Percentiles rank a stretch among this genome's conserved stretches.
Conservation (phyloP, 2,329 filamentous ascomycete species). For the Hymenoscyphus albidus region DNA sequence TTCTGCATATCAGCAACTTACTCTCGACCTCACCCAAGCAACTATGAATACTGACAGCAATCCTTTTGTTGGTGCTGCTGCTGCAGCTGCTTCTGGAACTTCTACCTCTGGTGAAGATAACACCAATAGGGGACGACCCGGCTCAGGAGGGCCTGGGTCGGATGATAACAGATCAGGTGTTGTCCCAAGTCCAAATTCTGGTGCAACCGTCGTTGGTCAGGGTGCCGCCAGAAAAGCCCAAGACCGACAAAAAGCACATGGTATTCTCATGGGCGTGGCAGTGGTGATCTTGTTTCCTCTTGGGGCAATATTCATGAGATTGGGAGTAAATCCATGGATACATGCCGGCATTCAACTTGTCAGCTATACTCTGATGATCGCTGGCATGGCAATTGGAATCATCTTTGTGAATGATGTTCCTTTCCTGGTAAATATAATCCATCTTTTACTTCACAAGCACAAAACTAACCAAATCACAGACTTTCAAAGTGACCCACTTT, state of each 20-base stretch:
- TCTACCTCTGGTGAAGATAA: neutral
- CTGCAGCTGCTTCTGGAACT: neutral
- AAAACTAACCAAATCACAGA: conserved; percentile 37
- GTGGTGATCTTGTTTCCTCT: conserved; percentile 58
- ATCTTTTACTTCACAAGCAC: neutral
- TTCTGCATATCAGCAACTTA: conserved; percentile 15
- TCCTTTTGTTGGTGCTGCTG: conserved; percentile 22
- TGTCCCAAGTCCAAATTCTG: conserved; percentile 5
- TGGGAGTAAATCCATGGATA: conserved; percentile 47
- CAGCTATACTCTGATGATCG: conserved; percentile 55
- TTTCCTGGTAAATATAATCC: conserved; percentile 24
- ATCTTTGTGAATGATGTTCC: conserved; percentile 40
- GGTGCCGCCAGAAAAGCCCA: neutral
- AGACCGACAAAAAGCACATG: conserved; percentile 42
- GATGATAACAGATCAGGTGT: neutral
- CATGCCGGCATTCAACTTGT: conserved; percentile 55
- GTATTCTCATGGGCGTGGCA: conserved; percentile 57
- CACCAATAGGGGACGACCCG: too few species aligned
- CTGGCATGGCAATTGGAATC: conserved; percentile 55
- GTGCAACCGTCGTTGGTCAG: neutral
- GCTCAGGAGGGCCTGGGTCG: neutral
- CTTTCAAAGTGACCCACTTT: conserved; percentile 51
- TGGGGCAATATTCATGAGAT: conserved; percentile 57
- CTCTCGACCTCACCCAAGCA: conserved; percentile 29
- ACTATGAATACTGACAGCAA: conserved; percentile 23